Evolutionary conservation across 306 rosid genomes (phyloP), one percentile per base, ranked within the genome.

Genomic region (Arachis hypogaea): DNA sequence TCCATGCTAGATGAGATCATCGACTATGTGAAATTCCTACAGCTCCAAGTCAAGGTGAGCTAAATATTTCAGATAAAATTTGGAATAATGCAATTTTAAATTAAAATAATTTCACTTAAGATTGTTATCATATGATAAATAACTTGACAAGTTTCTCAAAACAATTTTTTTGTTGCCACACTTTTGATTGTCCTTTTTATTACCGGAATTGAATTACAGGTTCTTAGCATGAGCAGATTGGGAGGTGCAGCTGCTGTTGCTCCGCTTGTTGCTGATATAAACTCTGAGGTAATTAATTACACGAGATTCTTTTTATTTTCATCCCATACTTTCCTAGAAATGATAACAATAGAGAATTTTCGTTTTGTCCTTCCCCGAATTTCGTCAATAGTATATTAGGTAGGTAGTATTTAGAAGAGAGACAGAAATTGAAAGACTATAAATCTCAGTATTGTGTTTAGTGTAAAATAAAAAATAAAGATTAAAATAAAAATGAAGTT

Each of bases 1-100:
- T 95, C 99, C 67, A 95, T 95, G 99, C 88, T 95, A 66, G 99
- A 95, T 80, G 99, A 95, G 96, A 95, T 95, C 77, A 95, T 95
- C 50, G 99, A 92, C 66, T 95, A 95, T 83, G 99, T 95, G 7
- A 95, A 90, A 78, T 95, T 95, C 80, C 89, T 95, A 16, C 99
- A 95, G 83, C 93, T 95, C 69, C 99, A 95, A 88, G 98, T 95
- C 82, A 92, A 95, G 93, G 99, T 95, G 14, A 74, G 77, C 38
- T 55, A 74, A 70, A 49, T 60, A 52, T 33, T 47, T 6, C 14
- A 2, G 30, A 43, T 42, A 11, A 56, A 14, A 70, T 9, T 36
- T 5, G 6, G 54, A 8, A 40, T 8, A 69, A 11, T 0, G 2
- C 16, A 54, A 41, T 41, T 5, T 36, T 14, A 3, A 12, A 47